Base-by-base conservation (phyloP, 805 yeast genomes). In the Sungouiella thailandica region DNA sequence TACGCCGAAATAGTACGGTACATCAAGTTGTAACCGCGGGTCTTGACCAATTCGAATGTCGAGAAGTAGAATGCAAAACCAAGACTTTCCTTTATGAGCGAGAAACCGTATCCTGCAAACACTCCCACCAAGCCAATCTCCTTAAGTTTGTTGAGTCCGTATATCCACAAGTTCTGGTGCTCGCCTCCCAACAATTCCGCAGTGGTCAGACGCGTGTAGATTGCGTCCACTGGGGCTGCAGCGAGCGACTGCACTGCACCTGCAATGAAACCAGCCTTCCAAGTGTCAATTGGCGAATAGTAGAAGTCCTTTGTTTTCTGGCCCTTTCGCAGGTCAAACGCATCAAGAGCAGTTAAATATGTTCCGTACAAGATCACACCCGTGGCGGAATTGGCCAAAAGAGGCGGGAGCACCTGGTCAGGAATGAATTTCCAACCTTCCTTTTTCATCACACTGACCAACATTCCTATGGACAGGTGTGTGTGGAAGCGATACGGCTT, bases 191-290 rank as follows among this genome's bases (percentile, higher is more conserved):
- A 58, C 34, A 89, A 60, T 44, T 87, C 95, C 8, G 82, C 74
- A 4, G 86, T 80, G 2, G 79, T 71, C 43, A 89, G 84, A 44
- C 97, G 69, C 2, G 95, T 76, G 50, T 82, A 83, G 3, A 90
- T 77, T 6, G 97, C 96, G 58, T 90, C 97, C 4, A 90, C 69
- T 0, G 97, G 97, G 2, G 96, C 90, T 2, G 96, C 95, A 1
- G 86, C 89, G 12, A 86, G 60, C n/a, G 95, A 83, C 48, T 93
- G 96, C 16, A 79, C 77, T 0, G 81, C 77, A 1, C 97, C 97
- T 0, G 96, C 96, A 0, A 85, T 43, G 36, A 80, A 77, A 0
- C 97, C 97, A 0, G 96, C 86, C 30, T 77, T 57, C 58, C 85
- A 76, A 0, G 87, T 78, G 46, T 84, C 87, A 36, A 64, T 25